Base-by-base conservation (phyloP, 108 stramenopile species). In the Schizochytrium sp. region DNA sequence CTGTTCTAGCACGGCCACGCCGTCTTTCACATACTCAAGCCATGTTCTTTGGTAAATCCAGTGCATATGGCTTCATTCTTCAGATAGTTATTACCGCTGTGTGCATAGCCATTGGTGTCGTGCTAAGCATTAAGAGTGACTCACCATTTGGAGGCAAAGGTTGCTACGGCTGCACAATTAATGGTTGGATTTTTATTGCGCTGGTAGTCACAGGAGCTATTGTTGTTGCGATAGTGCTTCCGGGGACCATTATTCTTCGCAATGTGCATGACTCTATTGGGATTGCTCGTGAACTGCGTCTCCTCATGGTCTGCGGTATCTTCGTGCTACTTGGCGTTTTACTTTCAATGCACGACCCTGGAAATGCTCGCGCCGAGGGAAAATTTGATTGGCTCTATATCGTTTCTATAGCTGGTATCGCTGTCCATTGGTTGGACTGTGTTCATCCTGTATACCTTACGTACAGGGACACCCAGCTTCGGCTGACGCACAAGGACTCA, bases 301-400 rank as follows among this genome's bases (percentile, higher is more conserved):
- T 83, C 53, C 5, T 49, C 45, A 40, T 42, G 8, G 5, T 55
- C 47, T 83, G 19, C 15, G 76, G 50, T 13, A 5, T 83, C 15
- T 5, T 83, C 5, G 5, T 55, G 10, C 2, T 83, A 47, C 10
- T 55, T 0, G 76, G 15, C 17, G 47, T 53, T 7, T 8, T 83
- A 0, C 47, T 83, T 40, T 55, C 76, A 47, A 28, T 83, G 10
- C 10, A 15, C 12, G 76, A 83, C 47, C 76, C 76, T 17, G 10
- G 10, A 5, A 28, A 50, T 10, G 8, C 55, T 8, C 76, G 76
- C 15, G 53, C 8, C 10, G 1, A 83, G 10, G 76, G 76, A 17
- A 10, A 55, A 28, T 83, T 83, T 53, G 76, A 83, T 28, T 83
- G 76, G 76, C 28, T 83, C 47, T 83, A 55, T 38, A 7, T 83